These are phyloP conservation scores for Plasmodium relictum DNA, from an alignment of 169 alveolate genomes.

Conservation along the genomic window DNA sequence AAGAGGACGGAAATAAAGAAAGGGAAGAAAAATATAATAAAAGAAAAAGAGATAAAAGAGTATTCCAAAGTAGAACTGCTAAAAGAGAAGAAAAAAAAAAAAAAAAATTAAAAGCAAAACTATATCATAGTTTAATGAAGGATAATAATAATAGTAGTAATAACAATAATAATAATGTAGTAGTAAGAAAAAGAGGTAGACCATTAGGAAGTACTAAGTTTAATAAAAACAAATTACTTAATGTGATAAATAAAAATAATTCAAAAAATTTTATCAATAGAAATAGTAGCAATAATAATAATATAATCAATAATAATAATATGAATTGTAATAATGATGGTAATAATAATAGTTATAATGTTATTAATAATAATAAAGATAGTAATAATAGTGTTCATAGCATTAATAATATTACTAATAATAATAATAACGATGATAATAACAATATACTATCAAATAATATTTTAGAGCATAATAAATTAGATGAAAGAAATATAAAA, in stretches of 20 bases:
- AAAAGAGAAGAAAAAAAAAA: conserved; percentile 27
- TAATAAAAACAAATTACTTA: conserved; percentile 22
- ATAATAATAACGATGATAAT: background rate
- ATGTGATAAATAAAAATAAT: conserved; percentile 5
- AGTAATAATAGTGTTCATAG: background rate
- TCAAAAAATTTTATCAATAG: conserved; percentile 6
- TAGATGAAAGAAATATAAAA: background rate
- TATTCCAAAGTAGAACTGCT: background rate
- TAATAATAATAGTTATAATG: background rate
- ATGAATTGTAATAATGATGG: background rate
- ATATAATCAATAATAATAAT: background rate
- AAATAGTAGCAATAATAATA: background rate
- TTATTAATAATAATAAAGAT: background rate
- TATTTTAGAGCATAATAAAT: background rate
- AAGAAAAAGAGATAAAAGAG: conserved; percentile 3
- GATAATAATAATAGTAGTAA: background rate
- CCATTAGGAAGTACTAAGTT: conserved; percentile 72
- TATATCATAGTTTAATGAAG: background rate
- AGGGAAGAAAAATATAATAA: conserved; percentile 24
- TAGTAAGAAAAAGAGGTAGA: conserved; percentile 65
- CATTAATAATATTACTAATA: background rate
- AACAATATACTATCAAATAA: background rate
- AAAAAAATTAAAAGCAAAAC: conserved; percentile 32
- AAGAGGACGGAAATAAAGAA: background rate
- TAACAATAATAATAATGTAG: conserved; percentile 12